These are phyloP conservation scores for Monosporozyma solicola DNA, from an alignment of 805 yeast species.

Conservation along the genomic window DNA sequence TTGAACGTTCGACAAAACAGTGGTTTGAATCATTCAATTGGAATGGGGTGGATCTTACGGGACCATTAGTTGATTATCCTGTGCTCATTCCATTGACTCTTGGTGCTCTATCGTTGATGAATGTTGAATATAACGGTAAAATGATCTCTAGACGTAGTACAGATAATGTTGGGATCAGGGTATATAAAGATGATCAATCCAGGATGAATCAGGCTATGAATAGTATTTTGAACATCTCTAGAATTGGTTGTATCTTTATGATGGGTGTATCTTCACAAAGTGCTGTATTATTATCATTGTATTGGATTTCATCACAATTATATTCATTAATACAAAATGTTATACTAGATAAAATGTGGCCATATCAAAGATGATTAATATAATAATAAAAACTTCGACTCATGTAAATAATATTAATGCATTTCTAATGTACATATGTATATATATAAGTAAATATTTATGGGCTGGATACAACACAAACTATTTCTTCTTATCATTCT, in stretches of 20 bases:
- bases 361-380: conserved; percentile 26
- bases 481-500: conserved; percentile 2
- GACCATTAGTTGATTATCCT: conserved; percentile 48
- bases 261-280: conserved; percentile 84
- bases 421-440: conserved; percentile 1
- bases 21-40: conserved; percentile 35
- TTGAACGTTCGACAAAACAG: conserved; percentile 26
- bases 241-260: conserved; percentile 68
- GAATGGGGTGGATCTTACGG: conserved; percentile 41
- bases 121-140: conserved; percentile 73
- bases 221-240: conserved; percentile 57
- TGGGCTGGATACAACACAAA: background rate
- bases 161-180: conserved; percentile 14
- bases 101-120: conserved; percentile 63
- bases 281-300: conserved; percentile 71
- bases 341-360: conserved; percentile 55
- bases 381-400: background rate
- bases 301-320: conserved; percentile 82
- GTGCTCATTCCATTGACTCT: conserved; percentile 66
- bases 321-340: conserved; percentile 72
- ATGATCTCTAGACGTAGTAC: conserved; percentile 33
- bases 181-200: conserved; percentile 16
- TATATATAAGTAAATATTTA: conserved; percentile 1
- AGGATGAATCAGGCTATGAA: conserved; percentile 21
- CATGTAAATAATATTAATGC: conserved; percentile 1